A percentile compares a stretch with the other conserved stretches of the same genome.
These are phyloP conservation scores for Russula ochroleuca DNA, from an alignment of 768 basidiomycete species.

Conservation along the genomic window DNA sequence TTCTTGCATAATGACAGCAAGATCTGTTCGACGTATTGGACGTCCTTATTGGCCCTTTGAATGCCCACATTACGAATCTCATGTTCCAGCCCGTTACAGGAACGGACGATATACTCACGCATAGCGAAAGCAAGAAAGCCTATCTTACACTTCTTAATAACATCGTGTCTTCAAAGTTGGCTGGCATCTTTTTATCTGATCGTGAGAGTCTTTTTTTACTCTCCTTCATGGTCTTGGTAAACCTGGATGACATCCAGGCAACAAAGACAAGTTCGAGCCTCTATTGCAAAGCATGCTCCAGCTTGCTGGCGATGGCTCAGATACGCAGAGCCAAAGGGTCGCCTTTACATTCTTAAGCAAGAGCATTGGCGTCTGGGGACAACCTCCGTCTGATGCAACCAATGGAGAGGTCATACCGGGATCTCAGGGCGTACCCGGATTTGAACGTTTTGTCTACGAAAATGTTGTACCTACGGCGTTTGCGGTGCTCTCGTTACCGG, in stretches of 20 bases:
- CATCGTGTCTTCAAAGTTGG: constrained; percentile 76
- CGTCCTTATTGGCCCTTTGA: constrained; percentile 83
- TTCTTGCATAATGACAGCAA: constrained; percentile 43
- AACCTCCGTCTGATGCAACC: constrained; percentile 38
- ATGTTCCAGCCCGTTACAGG: constrained; percentile 78
- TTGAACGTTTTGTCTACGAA: constrained; percentile 89
- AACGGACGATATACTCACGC: constrained; percentile 80
- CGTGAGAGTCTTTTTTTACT: constrained; percentile 47
- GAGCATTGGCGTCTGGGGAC: constrained; percentile 66
- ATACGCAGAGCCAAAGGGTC: constrained; percentile 69
- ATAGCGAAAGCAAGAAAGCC: constrained; percentile 79
- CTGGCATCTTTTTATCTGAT: constrained; percentile 81
- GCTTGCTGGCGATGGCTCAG: constrained; percentile 70
- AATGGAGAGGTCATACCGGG: constrained; percentile 25
- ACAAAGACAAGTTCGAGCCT: constrained; percentile 61
- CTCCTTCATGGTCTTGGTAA: neutral
- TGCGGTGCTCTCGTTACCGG: constrained; percentile 67
- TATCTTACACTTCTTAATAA: constrained; percentile 80
- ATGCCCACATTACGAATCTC: constrained; percentile 71
- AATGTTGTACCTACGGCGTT: constrained; percentile 79
- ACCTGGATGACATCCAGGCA: constrained; percentile 45
- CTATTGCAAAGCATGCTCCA: constrained; percentile 70
- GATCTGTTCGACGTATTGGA: constrained; percentile 88
- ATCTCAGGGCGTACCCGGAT: constrained; percentile 65
- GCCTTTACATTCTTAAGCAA: constrained; percentile 76